Base-by-base conservation (phyloP, 2,329 filamentous ascomycete genomes). In the Sporothrix humicola region DNA sequence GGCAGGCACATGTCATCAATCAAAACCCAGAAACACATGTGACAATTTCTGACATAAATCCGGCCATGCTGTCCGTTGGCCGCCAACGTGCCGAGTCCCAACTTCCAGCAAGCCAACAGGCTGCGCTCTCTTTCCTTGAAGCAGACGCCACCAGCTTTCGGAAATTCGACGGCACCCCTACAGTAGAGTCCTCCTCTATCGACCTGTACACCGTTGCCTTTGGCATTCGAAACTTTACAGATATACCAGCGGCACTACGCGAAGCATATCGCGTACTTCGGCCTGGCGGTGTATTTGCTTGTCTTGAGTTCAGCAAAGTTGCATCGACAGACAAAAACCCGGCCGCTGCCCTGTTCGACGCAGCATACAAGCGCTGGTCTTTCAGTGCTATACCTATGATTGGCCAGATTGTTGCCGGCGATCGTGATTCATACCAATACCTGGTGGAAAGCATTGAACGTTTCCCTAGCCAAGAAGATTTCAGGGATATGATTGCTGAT, bases 181-280 rank as follows among this genome's bases (percentile, higher is more conserved):
- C 83, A 20, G 88, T 98, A 72, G 86, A 91, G 2, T 86, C 89
- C 78, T 86, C 87, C 79, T 92, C 88, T n/a, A 87, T 98, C 72
- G 96, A 99, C 81, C 87, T 99, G 5, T 99, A 99, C 85, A 99
- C 96, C 0, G 96, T 99, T 2, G 94, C 95, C 0, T 99, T 99
- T 79, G 96, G 96, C 46, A 98, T 99, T 81, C 89, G 96, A 70
- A 99, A 99, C 83, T 99, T 99, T 84, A 96, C 93, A 72, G 91
- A 97, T 83, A 97, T 98, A 80, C 91, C 93, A 66, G 88, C 88
- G 0, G 97, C 95, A 0, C 84, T 99, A 73, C 84, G 87, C 50
- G 95, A 98, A 81, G 96, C 96, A 0, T 91, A 91, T 82, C 90
- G 96, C 7, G 94, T 98, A 1, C 87, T 99, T 44, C 96, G 95